phyloP scores from a whole-genome alignment of 495 filamentous ascomycete genomes.

The Penicillium flavigenum region DNA sequence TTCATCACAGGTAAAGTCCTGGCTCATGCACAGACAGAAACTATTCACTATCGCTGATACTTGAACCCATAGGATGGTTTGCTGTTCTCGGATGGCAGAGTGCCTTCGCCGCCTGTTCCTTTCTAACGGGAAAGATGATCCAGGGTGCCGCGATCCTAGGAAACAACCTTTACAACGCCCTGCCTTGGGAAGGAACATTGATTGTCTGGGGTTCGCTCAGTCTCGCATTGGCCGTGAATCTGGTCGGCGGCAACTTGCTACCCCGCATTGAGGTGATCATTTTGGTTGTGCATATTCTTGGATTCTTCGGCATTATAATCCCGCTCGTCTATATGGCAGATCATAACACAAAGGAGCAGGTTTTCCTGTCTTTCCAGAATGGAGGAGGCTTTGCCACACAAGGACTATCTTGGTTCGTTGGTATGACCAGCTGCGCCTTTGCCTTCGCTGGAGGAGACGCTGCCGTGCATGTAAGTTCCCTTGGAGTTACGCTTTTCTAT shows the following conservation, averaged over 20 bases:
- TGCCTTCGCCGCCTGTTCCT: constrained; percentile 29
- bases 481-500: constrained; percentile 3
- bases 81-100: constrained; percentile 38
- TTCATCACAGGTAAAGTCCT: constrained; percentile 37
- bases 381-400: constrained; percentile 35
- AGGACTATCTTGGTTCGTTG: constrained; percentile 38
- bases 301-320: constrained; percentile 51
- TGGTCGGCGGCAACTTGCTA: constrained; percentile 34
- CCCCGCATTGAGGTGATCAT: constrained; percentile 41
- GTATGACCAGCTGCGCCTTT: constrained; percentile 31
- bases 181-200: constrained; percentile 44
- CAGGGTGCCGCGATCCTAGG: constrained; percentile 34
- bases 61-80: constrained; percentile 29
- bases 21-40: not conserved
- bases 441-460: constrained; percentile 34
- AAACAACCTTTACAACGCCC: constrained; percentile 20
- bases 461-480: constrained; percentile 26
- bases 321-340: constrained; percentile 29
- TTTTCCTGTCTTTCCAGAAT: constrained; percentile 39
- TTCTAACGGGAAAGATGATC: constrained; percentile 36
- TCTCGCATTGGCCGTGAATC: constrained; percentile 30
- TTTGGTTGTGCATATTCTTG: constrained; percentile 41
- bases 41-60: constrained; percentile 14
- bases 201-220: constrained; percentile 34
- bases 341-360: constrained; percentile 23